A percentile compares a stretch with the other conserved stretches of the same genome.
phyloP scores from a whole-genome alignment of 805 yeast species.

The Zygosaccharomyces kombuchaensis region DNA sequence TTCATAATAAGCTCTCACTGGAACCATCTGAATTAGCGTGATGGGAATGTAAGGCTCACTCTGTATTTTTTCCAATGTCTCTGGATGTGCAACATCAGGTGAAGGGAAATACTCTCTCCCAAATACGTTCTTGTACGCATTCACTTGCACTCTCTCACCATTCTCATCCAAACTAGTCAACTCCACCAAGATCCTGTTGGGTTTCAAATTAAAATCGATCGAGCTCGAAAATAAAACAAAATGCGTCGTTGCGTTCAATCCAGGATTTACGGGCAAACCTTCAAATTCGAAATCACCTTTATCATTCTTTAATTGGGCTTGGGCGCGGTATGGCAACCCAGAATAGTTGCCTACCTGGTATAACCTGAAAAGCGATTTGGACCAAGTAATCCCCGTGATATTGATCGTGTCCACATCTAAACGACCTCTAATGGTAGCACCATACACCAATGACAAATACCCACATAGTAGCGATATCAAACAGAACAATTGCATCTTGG shows the following conservation, averaged over 20 bases:
- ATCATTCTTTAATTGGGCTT: constrained; percentile 13
- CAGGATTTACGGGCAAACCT: constrained; percentile 26
- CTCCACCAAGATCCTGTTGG: constrained; percentile 32
- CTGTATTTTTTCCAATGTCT: constrained; percentile 22
- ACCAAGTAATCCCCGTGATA: constrained; percentile 18
- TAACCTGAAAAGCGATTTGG: constrained; percentile 26
- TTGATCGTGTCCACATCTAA: constrained; percentile 22
- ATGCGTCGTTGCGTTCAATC: constrained; percentile 26
- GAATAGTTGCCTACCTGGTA: constrained; percentile 27
- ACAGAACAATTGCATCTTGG: constrained; percentile 4
- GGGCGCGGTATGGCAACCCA: constrained; percentile 12
- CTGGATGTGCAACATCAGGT: constrained; percentile 31
- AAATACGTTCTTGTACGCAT: constrained; percentile 30
- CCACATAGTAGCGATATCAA: constrained; percentile 8
- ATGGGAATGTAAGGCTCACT: constrained; percentile 24
- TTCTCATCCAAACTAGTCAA: constrained; percentile 17
- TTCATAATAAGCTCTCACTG: constrained; percentile 35
- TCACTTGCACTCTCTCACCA: constrained; percentile 15
- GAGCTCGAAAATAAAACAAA: constrained; percentile 30
- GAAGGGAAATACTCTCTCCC: constrained; percentile 36
- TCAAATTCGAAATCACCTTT: constrained; percentile 30
- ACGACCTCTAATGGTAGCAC: constrained; percentile 29
- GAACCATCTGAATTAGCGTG: constrained; percentile 25
- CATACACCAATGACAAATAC: constrained; percentile 9
- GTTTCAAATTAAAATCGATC: constrained; percentile 32